A percentile compares a stretch with the other conserved stretches of the same genome.
phyloP scores from a whole-genome alignment of 1,139 yeast species.

The Geotrichum klebahnii region DNA sequence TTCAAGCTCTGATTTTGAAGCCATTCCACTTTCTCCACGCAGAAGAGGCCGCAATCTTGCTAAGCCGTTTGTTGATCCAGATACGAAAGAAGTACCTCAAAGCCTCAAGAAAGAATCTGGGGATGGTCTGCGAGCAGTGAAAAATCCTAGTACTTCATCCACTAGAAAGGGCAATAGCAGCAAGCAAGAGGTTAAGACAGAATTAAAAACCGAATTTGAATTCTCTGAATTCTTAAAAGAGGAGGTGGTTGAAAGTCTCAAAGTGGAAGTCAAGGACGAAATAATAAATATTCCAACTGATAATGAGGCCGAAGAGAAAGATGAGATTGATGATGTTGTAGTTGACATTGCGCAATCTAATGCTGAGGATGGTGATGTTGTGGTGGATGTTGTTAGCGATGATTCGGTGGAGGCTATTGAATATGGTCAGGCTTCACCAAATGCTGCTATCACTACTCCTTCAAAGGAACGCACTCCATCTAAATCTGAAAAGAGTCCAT shows the following conservation, averaged over 20 bases:
- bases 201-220: conserved; percentile 5
- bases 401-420: conserved; percentile 3
- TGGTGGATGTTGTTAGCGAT: conserved; percentile 2
- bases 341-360: conserved; percentile 1
- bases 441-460: background rate
- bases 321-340: conserved; percentile 10
- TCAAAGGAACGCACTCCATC: background rate
- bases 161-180: conserved; percentile 13
- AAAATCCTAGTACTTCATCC: conserved; percentile 17
- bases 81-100: conserved; percentile 2
- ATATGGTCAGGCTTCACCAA: background rate
- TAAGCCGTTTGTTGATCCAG: conserved; percentile 17
- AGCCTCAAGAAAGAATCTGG: conserved; percentile 1
- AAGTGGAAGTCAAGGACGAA: conserved; percentile 2
- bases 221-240: conserved; percentile 18
- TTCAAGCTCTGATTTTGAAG: background rate
- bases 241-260: conserved; percentile 8
- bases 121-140: conserved; percentile 2
- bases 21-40: conserved; percentile 5
- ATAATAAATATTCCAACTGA: background rate
- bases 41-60: conserved; percentile 14
- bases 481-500: conserved; percentile 34
- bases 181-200: background rate
- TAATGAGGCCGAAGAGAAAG: conserved; percentile 3
- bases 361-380: too few species aligned